Evolutionary conservation across 805 yeast species (phyloP).

Genomic region (Yamadazyma sp.): DNA sequence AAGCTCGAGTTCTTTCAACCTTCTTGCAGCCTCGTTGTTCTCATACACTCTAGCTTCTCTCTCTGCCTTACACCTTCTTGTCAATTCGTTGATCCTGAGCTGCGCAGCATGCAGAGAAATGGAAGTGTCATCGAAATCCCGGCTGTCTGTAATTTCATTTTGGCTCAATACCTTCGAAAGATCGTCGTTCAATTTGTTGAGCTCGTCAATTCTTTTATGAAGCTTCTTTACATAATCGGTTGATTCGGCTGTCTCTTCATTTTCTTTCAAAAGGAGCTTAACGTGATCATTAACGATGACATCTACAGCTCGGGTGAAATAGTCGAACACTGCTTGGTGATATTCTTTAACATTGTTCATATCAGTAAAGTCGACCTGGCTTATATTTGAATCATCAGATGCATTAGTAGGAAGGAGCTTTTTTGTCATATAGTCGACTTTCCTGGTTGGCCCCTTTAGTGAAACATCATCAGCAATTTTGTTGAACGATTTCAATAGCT

Average conservation of each 20-base stretch:
- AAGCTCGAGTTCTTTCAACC: constrained; percentile 53
- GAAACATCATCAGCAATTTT: constrained; percentile 59
- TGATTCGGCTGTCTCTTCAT: too few species aligned
- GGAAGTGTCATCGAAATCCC: constrained; percentile 15
- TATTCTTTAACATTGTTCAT: constrained; percentile 28
- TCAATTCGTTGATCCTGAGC: constrained; percentile 59
- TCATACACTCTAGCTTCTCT: constrained; percentile 69
- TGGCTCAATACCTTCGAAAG: too few species aligned
- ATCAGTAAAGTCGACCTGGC: constrained; percentile 20
- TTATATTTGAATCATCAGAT: constrained; percentile 12
- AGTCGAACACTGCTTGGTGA: constrained; percentile 50
- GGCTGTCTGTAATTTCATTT: too few species aligned
- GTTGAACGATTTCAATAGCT: constrained; percentile 49
- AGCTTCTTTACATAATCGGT: constrained; percentile 24
- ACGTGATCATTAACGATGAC: constrained; percentile 60
- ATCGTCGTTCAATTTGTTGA: constrained; percentile 24
- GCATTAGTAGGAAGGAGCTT: constrained; percentile 11
- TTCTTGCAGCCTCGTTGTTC: constrained; percentile 50
- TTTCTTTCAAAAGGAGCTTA: constrained; percentile 36
- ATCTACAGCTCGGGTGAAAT: constrained; percentile 59
- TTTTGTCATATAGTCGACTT: constrained; percentile 32
- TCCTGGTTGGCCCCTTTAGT: constrained; percentile 55
- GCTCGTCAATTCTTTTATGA: constrained; percentile 27
- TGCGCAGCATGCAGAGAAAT: constrained; percentile 11
- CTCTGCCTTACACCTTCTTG: constrained; percentile 66